Conservation (phyloP, 208 protist genomes). For the Wallacemonas sp. region DNA sequence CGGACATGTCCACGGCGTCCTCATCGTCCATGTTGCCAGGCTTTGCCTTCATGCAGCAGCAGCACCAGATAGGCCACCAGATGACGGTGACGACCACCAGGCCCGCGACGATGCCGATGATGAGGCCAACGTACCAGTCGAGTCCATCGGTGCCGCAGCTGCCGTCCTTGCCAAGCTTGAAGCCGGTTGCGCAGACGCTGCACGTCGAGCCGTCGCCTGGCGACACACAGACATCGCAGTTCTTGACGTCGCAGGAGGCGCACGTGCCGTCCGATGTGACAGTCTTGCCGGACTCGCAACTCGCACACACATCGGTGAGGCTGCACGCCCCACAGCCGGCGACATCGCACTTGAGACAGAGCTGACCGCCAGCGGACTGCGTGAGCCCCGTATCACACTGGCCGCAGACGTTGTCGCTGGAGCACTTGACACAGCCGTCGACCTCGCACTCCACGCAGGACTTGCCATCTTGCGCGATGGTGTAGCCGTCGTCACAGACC, state of each 20-base stretch:
- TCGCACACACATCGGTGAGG: not conserved
- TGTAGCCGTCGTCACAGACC: conserved; percentile 4
- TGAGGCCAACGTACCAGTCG: conserved; percentile 3
- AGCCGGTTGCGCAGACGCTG: not conserved
- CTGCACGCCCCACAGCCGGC: conserved; percentile 1
- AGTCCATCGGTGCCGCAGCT: not conserved
- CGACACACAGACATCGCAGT: not conserved
- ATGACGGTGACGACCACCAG: conserved; percentile 1
- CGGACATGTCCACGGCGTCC: not conserved
- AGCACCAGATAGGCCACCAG: conserved; percentile 17
- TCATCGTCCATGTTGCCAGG: conserved; percentile 11
- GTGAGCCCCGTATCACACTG: not conserved
- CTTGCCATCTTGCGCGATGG: not conserved
- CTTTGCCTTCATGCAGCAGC: conserved; percentile 11
- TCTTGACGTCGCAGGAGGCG: not conserved
- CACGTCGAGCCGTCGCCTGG: conserved; percentile 11
- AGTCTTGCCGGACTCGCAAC: not conserved
- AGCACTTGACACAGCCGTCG: conserved; percentile 9
- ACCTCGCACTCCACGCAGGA: conserved; percentile 12
- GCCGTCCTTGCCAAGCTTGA: not conserved
- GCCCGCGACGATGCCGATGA: conserved; percentile 7
- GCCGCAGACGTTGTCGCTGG: conserved; percentile 6
- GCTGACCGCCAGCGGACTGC: not conserved
- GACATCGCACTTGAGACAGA: conserved; percentile 6
- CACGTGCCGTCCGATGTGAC: not conserved